phyloP scores from a whole-genome alignment of 768 basidiomycete genomes.

The Xerocomellus chrysenteron region DNA sequence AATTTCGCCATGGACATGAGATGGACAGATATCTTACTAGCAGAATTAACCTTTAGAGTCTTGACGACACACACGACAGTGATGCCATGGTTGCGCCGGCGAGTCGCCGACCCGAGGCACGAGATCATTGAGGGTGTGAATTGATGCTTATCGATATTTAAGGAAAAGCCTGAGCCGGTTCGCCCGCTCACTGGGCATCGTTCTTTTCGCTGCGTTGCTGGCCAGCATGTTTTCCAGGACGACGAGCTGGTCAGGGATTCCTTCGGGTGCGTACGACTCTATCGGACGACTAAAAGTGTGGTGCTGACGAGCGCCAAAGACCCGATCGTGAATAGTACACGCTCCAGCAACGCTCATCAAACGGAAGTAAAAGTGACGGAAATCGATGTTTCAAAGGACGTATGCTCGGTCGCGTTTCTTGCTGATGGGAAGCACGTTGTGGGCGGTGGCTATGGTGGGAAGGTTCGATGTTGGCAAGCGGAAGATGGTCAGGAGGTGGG shows the following conservation, averaged over 20 bases:
- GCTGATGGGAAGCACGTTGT: conserved; percentile 5
- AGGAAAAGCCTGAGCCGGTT: not conserved
- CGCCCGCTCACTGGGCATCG: no score
- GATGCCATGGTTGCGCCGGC: not conserved
- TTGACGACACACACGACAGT: no score
- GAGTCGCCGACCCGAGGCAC: not conserved
- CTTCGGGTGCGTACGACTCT: not conserved
- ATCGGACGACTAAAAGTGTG: not conserved
- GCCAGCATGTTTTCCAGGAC: not conserved
- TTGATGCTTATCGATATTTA: not conserved
- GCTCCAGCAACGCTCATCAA: not conserved
- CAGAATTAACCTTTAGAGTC: no score
- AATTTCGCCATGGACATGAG: no score
- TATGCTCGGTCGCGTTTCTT: conserved; percentile 11
- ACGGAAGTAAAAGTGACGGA: not conserved
- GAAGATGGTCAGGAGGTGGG: conserved; percentile 5
- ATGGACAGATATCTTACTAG: no score
- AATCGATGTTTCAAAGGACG: conserved; percentile 4
- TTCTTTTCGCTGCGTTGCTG: not conserved
- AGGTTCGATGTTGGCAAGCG: conserved; percentile 3
- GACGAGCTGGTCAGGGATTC: not conserved
- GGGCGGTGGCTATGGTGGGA: conserved; percentile 8
- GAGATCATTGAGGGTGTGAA: not conserved
- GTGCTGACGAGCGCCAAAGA: not conserved
- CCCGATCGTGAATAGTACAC: not conserved